Percentiles rank a stretch among this genome's conserved stretches.
Evolutionary conservation across 2,329 filamentous ascomycete species (phyloP).

Genomic region (Aureobasidium uvarum): DNA sequence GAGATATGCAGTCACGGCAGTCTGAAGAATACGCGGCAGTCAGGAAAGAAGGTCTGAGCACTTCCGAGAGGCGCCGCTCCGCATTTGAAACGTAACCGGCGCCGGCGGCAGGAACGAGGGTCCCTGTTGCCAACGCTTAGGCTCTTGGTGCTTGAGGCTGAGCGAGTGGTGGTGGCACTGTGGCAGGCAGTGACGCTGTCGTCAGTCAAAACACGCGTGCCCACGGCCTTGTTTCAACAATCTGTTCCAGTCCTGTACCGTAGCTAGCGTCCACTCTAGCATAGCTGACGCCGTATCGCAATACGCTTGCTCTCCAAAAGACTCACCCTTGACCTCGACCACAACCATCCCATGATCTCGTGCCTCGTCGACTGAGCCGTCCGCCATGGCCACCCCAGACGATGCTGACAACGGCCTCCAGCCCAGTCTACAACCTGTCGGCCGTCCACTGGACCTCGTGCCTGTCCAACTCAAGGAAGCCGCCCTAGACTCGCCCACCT

Average conservation of each 20-base stretch:
- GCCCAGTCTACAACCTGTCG: conserved; percentile 42
- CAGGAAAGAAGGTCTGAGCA: not conserved
- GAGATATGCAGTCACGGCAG: not conserved
- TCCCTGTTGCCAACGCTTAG: not conserved
- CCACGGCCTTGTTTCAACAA: not conserved
- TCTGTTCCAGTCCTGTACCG: not conserved
- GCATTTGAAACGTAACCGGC: not conserved
- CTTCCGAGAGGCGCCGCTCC: not conserved
- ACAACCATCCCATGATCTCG: not conserved
- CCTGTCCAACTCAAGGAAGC: conserved; percentile 92
- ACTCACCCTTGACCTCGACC: not conserved
- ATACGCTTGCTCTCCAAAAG: conserved; percentile 7
- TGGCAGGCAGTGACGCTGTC: conserved; percentile 10
- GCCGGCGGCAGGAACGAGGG: not conserved
- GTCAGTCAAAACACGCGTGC: not conserved
- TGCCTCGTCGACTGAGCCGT: not conserved
- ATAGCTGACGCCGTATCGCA: conserved; percentile 8
- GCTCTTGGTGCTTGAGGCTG: not conserved
- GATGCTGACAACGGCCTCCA: conserved; percentile 19
- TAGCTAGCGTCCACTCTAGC: not conserved
- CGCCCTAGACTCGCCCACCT: conserved; percentile 92
- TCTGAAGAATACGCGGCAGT: not conserved
- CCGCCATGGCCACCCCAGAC: conserved; percentile 9
- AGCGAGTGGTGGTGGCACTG: no score
- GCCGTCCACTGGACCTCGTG: conserved; percentile 45